Percentiles rank a stretch among this genome's conserved stretches.
phyloP scores from a whole-genome alignment of 345 rosid species.

The Anastatica hierochuntica region DNA sequence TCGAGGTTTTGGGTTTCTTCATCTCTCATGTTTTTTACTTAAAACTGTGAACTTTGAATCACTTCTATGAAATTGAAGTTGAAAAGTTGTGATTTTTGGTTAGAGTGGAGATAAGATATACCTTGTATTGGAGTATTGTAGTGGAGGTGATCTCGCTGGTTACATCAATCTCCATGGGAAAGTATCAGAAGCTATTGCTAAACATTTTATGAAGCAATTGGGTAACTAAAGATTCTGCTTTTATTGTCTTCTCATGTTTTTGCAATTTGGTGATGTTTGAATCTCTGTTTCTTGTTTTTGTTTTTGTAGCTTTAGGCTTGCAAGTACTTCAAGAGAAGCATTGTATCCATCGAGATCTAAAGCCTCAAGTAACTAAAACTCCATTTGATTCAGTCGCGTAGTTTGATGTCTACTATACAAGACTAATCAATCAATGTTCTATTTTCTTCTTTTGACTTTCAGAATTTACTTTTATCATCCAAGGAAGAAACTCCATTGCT shows the following conservation, averaged over 20 bases:
- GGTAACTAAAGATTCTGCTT: conserved; percentile 28
- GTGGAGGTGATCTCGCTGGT: conserved; percentile 74
- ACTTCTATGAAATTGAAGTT: background rate
- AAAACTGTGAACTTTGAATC: no score
- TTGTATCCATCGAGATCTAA: conserved; percentile 73
- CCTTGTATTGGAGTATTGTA: conserved; percentile 74
- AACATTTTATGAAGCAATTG: conserved; percentile 69
- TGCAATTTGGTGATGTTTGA: background rate
- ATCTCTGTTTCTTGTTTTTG: background rate
- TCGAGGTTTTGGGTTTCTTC: conserved; percentile 33
- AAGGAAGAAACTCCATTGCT: conserved; percentile 40
- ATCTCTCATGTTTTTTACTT: no score
- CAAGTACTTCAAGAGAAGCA: conserved; percentile 78
- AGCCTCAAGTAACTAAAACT: conserved; percentile 64
- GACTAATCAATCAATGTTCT: no score
- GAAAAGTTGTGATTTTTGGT: no score
- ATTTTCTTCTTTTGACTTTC: conserved; percentile 8
- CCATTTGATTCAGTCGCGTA: no score
- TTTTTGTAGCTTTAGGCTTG: conserved; percentile 64
- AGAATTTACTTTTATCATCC: conserved; percentile 66
- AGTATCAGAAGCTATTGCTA: conserved; percentile 59
- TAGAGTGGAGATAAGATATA: conserved; percentile 59
- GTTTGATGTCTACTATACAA: no score
- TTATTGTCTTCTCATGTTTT: background rate
- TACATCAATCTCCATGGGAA: conserved; percentile 54